Evolutionary conservation across 2,329 filamentous ascomycete species (phyloP), one percentile per base, ranked within the genome.

Genomic region (Pseudogymnoascus sp.): DNA sequence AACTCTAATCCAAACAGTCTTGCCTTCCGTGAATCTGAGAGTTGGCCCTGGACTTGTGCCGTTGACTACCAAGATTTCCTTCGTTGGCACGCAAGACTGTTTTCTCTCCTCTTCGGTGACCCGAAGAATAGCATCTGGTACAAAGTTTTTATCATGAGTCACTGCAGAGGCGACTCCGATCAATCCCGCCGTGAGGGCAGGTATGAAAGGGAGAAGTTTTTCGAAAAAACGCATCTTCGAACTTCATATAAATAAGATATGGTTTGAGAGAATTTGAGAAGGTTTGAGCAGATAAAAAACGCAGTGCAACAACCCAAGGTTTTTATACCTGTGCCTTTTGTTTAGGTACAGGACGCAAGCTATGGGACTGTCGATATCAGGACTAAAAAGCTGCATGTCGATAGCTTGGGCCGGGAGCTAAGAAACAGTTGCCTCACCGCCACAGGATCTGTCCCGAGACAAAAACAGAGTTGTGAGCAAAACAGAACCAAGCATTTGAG

Each of bases 1-100:
- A 2, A 83, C 81, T 42, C 81, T 72, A 62, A 83, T 78, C 81
- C 81, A 83, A 62, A 73, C 77, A 2, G 75, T 78, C 59, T 74
- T 71, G 10, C 77, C 78, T 31, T 77, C 74, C 24, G 70, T 66
- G 2, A 83, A 71, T 21, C 75, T 72, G 2, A 82, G 61, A 11
- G 72, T 68, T 2, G 81, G 80, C 6, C 78, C 81, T 8, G 81
- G 80, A 31, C 74, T 74, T 1, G 78, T 79, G 24, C 79, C 79
- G 70, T 82, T 82, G 38, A 81, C 71, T 14, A 82, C 65, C 0
- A 77, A 76, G 7, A 77, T 64, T 70, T 71, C 14, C 75, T 74
- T 42, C 67, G 69, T 59, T 72, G 71, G 65, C 73, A 80, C 61
- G 72, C 77, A 67, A 76, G 72, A 50, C 66, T 72, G 61, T 4